Base-by-base conservation (phyloP, 352 stramenopile genomes). In the Saprolegnia diclina region DNA sequence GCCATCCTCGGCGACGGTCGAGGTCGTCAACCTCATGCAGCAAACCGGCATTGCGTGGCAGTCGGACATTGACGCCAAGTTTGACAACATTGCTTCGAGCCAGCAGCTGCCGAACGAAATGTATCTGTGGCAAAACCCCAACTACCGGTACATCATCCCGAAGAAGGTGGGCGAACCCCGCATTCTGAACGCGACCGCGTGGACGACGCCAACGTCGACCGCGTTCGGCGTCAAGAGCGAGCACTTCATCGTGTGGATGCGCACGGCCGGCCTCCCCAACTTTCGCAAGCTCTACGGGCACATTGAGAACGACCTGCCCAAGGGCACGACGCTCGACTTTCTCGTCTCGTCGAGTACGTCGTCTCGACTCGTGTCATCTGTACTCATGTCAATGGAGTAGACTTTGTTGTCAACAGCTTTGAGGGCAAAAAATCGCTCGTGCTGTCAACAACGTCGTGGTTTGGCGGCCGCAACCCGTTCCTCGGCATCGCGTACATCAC, bases 181-280 rank as follows among this genome's bases (percentile, higher is more conserved):
- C 9, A 79, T 87, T 54, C 73, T 80, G 14, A 94, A 94, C 72
- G 80, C 85, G 78, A 94, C 86, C 24, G 84, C 85, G 54, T 94
- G 86, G 86, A 94, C 86, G 19, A 84, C 76, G 5, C 44, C 55
- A 14, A 74, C 82, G 26, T 71, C 79, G 26, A 77, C 80, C 13
- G 52, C 52, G n/a, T 92, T 76, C 64, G 95, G 96, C 40, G 96
- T 99, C 10, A 89, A 96, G 67, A 96, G 99, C 78, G 97, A 99
- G 79, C 97, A 99, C 79, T 99, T 99, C 81, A 98, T 99, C 52
- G 97, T 99, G 19, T 99, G 98, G 98, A 99, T 99, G 97, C 85
- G 96, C 42, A 98, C 93, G 19, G 97, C 97, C 0, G 96, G 92
- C 21, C 81, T 99, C n/a, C 95, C 97, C 6, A 96, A 85, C 56